Base-by-base conservation (phyloP, 192 early-diverging fungal species). In the Linnemannia zychae region DNA sequence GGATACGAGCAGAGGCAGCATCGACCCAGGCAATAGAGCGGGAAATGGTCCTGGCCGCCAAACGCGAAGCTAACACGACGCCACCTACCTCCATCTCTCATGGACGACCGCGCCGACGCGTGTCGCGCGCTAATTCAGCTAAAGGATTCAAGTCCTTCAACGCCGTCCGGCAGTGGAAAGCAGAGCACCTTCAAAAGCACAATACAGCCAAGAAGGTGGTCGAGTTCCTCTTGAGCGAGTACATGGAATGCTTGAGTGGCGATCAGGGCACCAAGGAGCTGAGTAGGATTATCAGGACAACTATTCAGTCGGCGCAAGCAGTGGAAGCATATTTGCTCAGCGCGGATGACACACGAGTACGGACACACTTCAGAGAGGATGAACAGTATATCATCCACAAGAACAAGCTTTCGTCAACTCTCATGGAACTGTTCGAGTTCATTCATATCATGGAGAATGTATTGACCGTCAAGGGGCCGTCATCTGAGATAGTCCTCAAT, bases 91-190 rank as follows among this genome's bases (percentile, higher is more conserved):
- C 81, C 24, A 24, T 16, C 12, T 36, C 65, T 52, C 40, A 78
- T 52, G 52, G 50, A 60, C 77, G 77, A 66, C 38, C 53, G 18
- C 76, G 73, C 33, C 63, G 83, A 46, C 73, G 77, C 49, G 83
- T 85, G 0, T 85, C 83, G 0, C 33, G 83, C 16, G 83, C 72
- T 16, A 79, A 76, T 31, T 85, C 83, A 2, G 83, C 83, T 22
- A 85, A 79, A 36, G 78, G 83, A 34, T 85, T 79, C 71, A 85
- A 85, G 52, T 85, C 83, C 3, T 85, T 85, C 63, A 85, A 85
- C 40, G 83, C 83, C 20, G 83, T 85, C 12, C 76, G 83, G 24
- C 77, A 85, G 31, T 79, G 72, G 77, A 85, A 76, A 24, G 22
- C 52, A 15, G 83, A 85, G 69, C 76, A 85, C 22, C 1, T 49